A percentile compares a stretch with the other conserved stretches of the same genome.
These are phyloP conservation scores for Aspergillus brasiliensis DNA, from an alignment of 2,329 filamentous ascomycete species.

Conservation along the genomic window DNA sequence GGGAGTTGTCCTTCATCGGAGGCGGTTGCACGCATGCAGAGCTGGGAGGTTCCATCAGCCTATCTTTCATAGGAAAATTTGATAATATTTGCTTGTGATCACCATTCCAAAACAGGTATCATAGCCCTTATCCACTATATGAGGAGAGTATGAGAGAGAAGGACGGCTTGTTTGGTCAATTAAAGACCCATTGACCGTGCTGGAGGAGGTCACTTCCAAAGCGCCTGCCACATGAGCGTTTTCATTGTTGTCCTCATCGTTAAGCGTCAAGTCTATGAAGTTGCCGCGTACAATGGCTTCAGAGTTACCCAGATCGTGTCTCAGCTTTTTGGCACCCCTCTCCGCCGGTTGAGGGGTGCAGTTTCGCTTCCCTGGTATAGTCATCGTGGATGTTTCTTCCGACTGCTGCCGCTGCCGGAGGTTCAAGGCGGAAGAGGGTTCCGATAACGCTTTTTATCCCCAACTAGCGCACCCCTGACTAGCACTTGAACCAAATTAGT, in stretches of 20 bases:
- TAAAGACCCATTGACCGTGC: background rate
- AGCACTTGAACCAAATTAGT: too few relatives aligned
- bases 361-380: background rate
- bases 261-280: background rate
- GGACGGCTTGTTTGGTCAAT: too few relatives aligned
- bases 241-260: background rate
- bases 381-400: background rate
- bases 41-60: background rate
- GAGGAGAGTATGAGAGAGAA: background rate
- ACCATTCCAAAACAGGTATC: constrained; percentile 13
- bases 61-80: background rate
- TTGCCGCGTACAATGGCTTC: background rate
- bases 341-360: background rate
- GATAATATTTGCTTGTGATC: background rate
- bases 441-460: too few relatives aligned
- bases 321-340: background rate
- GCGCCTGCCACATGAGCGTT: background rate
- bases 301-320: background rate
- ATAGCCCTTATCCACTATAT: background rate
- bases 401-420: too few relatives aligned
- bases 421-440: too few relatives aligned
- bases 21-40: background rate
- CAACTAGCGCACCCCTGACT: too few relatives aligned
- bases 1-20: background rate
- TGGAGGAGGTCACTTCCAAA: background rate